phyloP scores from a whole-genome alignment of 2,329 filamentous ascomycete genomes.

The Ustilaginoidea virens region DNA sequence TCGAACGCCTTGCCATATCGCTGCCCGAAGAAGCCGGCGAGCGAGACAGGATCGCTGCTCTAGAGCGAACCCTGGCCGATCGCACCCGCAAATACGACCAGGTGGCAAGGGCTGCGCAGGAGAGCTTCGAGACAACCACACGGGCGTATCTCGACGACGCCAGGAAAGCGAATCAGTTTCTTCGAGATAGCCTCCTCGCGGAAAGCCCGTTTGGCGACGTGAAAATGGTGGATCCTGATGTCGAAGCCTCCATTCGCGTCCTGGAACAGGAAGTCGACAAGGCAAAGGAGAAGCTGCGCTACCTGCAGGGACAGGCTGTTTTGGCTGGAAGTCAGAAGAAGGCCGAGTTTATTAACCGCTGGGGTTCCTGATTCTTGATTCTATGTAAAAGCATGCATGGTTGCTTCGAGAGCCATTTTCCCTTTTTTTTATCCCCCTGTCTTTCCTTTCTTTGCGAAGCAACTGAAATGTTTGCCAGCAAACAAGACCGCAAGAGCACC shows the following conservation, averaged over 20 bases:
- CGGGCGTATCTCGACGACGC: slow-evolving; percentile 30
- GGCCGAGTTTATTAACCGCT: slow-evolving; percentile 28
- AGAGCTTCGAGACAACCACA: slow-evolving; percentile 30
- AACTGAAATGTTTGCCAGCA: too few relatives aligned
- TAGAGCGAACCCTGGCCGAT: slow-evolving; percentile 23
- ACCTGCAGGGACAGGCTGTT: slow-evolving; percentile 20
- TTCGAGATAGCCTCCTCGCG: slow-evolving; percentile 35
- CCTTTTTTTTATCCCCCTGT: too few relatives aligned
- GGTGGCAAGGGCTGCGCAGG: slow-evolving; percentile 29
- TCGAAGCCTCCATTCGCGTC: slow-evolving; percentile 33
- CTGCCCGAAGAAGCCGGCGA: slow-evolving; percentile 17
- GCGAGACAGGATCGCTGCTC: slow-evolving; percentile 12
- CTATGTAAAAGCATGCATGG: not conserved
- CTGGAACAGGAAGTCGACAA: slow-evolving; percentile 28
- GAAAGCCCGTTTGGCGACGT: slow-evolving; percentile 35
- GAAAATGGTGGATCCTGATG: slow-evolving; percentile 34
- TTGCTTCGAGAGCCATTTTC: too few relatives aligned
- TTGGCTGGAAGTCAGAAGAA: slow-evolving; percentile 27
- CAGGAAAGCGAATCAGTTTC: slow-evolving; percentile 29
- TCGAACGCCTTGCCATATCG: slow-evolving; percentile 29
- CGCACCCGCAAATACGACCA: slow-evolving; percentile 26
- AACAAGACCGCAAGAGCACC: too few relatives aligned
- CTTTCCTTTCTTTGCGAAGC: too few relatives aligned
- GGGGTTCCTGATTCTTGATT: slow-evolving; percentile 8
- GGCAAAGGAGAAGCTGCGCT: slow-evolving; percentile 21